Evolutionary conservation across 176 grass and related monocot species (phyloP).

Genomic region (Carex kokanica): DNA sequence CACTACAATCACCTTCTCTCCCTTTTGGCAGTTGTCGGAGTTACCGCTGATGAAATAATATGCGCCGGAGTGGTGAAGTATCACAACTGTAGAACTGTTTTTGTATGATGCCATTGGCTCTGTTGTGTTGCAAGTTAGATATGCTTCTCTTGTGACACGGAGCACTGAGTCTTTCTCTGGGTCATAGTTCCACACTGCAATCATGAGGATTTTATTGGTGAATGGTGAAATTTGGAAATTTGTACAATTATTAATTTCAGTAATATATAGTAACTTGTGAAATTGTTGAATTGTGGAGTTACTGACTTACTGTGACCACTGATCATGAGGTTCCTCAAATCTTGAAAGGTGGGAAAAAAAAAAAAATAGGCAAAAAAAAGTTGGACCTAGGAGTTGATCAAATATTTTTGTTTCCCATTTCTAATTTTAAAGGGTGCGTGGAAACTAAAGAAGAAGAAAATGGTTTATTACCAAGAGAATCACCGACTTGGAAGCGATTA

Average conservation of each 20-base stretch:
- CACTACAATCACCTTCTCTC: conserved; percentile 43
- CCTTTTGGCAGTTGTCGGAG: conserved; percentile 42
- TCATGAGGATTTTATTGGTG: neutral
- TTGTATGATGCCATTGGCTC: conserved; percentile 41
- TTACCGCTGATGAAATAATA: conserved; percentile 50
- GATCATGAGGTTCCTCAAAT: neutral
- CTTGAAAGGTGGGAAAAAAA: neutral
- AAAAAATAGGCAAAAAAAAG: neutral
- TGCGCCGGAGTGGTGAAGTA: conserved; percentile 29
- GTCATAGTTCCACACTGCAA: conserved; percentile 46
- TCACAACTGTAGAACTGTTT: conserved; percentile 32
- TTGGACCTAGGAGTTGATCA: neutral
- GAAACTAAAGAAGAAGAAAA: neutral
- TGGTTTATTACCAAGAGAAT: conserved; percentile 34
- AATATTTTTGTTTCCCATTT: neutral
- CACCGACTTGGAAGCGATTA: conserved; percentile 43
- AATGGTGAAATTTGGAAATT: neutral
- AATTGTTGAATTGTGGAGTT: neutral
- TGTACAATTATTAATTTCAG: neutral
- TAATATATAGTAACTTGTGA: neutral
- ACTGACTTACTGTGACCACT: neutral
- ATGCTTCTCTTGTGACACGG: conserved; percentile 37
- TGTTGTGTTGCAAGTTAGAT: conserved; percentile 38
- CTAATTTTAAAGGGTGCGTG: neutral
- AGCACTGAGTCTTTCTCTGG: conserved; percentile 35